A percentile compares a stretch with the other conserved stretches of the same genome.
Conservation (phyloP, 2,329 filamentous ascomycete species). For the Teratosphaeria destructans region DNA sequence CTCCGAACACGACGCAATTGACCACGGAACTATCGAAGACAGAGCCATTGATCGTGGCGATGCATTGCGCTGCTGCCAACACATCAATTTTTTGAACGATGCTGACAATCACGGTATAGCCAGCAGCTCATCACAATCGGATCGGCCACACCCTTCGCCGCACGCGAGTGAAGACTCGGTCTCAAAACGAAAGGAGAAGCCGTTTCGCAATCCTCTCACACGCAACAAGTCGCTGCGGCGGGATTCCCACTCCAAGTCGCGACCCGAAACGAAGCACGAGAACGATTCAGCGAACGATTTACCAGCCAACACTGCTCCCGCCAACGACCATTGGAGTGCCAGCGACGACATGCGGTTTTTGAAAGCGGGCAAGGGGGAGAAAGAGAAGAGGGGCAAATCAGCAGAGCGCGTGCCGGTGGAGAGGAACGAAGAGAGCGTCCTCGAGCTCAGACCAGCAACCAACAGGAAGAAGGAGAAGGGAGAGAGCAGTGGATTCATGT, state of each 20-base stretch:
- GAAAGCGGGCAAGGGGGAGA: constrained; percentile 8
- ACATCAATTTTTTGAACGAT: not conserved
- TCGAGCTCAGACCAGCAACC: constrained; percentile 6
- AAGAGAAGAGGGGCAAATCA: constrained; percentile 23
- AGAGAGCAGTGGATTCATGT: constrained; percentile 16
- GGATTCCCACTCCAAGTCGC: constrained; percentile 20
- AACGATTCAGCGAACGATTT: constrained; percentile 14
- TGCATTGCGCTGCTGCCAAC: not conserved
- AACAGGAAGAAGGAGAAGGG: constrained; percentile 15
- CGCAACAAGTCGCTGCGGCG: constrained; percentile 20
- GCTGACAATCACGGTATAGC: constrained; percentile 8
- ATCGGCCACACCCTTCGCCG: constrained; percentile 16
- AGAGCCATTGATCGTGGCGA: not conserved
- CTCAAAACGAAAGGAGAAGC: constrained; percentile 17
- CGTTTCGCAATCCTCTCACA: constrained; percentile 17
- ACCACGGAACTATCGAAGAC: not conserved
- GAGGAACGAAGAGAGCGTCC: constrained; percentile 18
- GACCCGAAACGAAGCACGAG: constrained; percentile 5
- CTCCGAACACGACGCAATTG: not conserved
- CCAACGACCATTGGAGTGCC: constrained; percentile 13
- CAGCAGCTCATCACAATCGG: constrained; percentile 6
- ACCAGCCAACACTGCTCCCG: constrained; percentile 19
- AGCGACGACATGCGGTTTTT: constrained; percentile 11
- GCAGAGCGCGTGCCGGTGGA: constrained; percentile 18
- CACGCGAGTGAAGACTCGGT: constrained; percentile 21